A percentile compares a stretch with the other conserved stretches of the same genome.
phyloP scores from a whole-genome alignment of 495 filamentous ascomycete genomes.

The Podospora australis region DNA sequence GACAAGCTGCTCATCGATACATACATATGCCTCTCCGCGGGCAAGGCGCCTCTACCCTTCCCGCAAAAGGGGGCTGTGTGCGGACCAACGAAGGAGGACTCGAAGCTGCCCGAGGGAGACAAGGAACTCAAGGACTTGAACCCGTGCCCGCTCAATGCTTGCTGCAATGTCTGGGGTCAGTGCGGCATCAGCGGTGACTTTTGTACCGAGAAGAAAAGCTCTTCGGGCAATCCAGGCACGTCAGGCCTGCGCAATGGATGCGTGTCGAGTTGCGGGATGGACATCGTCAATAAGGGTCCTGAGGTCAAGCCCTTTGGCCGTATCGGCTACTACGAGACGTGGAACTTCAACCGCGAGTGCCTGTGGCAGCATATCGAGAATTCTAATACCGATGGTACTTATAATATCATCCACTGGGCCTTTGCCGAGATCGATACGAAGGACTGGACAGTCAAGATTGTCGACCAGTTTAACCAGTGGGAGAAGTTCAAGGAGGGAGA shows the following conservation, averaged over 20 bases:
- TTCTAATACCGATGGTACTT: slow-evolving; percentile 20
- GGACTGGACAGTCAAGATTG: slow-evolving; percentile 6
- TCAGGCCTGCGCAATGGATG: slow-evolving; percentile 33
- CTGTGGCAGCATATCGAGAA: slow-evolving; percentile 15
- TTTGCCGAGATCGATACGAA: slow-evolving; percentile 20
- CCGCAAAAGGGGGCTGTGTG: slow-evolving; percentile 33
- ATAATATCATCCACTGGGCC: slow-evolving; percentile 26
- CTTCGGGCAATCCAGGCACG: slow-evolving; percentile 35
- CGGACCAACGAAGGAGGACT: slow-evolving; percentile 34
- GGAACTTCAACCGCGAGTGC: slow-evolving; percentile 18
- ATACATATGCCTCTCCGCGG: slow-evolving; percentile 45
- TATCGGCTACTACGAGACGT: slow-evolving; percentile 30
- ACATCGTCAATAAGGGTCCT: slow-evolving; percentile 20
- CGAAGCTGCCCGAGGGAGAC: not conserved
- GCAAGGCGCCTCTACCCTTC: slow-evolving; percentile 41
- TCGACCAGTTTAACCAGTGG: slow-evolving; percentile 19
- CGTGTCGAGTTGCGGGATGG: slow-evolving; percentile 42
- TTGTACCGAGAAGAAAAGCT: slow-evolving; percentile 29
- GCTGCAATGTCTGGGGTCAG: slow-evolving; percentile 38
- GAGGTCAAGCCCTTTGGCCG: slow-evolving; percentile 4
- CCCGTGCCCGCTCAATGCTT: slow-evolving; percentile 33
- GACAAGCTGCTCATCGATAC: slow-evolving; percentile 15
- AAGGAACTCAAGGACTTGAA: slow-evolving; percentile 29
- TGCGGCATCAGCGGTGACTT: slow-evolving; percentile 46
- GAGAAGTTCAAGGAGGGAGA: slow-evolving; percentile 13